Conservation (phyloP, 192 early-diverging fungal genomes). For the Coemansia brasiliensis region DNA sequence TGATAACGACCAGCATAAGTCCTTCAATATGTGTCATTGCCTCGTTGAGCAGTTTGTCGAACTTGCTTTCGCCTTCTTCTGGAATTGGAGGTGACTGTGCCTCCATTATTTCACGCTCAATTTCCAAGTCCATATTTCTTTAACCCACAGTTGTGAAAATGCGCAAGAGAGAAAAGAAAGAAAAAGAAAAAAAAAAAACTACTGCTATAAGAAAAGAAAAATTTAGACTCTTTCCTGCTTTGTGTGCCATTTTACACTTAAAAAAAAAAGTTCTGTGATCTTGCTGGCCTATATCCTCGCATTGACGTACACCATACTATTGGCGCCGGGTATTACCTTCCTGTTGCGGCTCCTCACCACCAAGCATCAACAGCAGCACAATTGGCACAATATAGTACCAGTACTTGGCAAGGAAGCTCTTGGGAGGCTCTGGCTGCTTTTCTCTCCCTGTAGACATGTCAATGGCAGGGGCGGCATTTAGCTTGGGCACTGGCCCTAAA, state of each 20-base stretch:
- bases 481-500: constrained; percentile 31
- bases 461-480: constrained; percentile 24
- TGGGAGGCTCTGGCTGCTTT: constrained; percentile 48
- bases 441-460: constrained; percentile 44
- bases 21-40: constrained; percentile 41
- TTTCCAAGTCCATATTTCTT: constrained; percentile 26
- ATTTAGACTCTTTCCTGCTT: background rate
- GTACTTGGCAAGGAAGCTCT: constrained; percentile 61
- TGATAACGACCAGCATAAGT: constrained; percentile 47
- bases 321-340: constrained; percentile 38
- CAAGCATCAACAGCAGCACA: constrained; percentile 44
- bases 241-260: too few relatives aligned
- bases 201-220: background rate
- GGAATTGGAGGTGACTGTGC: constrained; percentile 8
- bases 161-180: background rate
- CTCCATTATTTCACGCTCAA: constrained; percentile 31
- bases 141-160: background rate
- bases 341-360: constrained; percentile 47
- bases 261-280: too few relatives aligned
- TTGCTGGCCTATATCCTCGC: too few relatives aligned
- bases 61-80: constrained; percentile 27
- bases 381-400: constrained; percentile 61
- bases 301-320: background rate
- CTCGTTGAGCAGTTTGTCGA: constrained; percentile 45
- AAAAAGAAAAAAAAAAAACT: background rate